Percentiles rank a stretch among this genome's conserved stretches.
Conservation (phyloP, 164 flowering plant genomes). For the Macadamia integrifolia region DNA sequence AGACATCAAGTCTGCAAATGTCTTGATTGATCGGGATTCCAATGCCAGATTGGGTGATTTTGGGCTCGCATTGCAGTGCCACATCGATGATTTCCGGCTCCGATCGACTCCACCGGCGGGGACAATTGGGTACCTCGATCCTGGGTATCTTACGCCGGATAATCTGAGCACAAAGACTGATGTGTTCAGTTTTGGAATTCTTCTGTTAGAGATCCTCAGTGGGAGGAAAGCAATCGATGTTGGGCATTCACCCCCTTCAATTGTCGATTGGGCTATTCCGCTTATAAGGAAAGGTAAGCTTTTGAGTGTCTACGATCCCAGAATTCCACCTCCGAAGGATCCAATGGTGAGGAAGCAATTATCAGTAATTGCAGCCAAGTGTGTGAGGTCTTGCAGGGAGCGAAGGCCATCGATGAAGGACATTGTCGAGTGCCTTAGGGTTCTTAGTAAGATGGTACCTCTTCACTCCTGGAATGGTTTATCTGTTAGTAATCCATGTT, state of each 20-base stretch:
- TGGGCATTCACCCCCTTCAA: constrained; percentile 74
- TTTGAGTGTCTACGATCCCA: constrained; percentile 54
- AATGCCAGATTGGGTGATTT: constrained; percentile 91
- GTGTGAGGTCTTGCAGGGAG: constrained; percentile 83
- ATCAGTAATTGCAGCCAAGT: constrained; percentile 67
- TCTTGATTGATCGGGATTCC: constrained; percentile 64
- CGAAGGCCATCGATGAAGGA: constrained; percentile 79
- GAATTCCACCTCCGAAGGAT: constrained; percentile 65
- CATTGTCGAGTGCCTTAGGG: constrained; percentile 50
- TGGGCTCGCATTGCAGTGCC: constrained; percentile 69
- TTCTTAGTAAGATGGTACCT: constrained; percentile 51
- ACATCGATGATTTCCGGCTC: constrained; percentile 47
- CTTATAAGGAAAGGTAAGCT: constrained; percentile 68
- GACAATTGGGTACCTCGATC: constrained; percentile 90
- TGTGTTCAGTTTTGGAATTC: constrained; percentile 92
- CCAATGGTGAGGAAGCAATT: constrained; percentile 58
- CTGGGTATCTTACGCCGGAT: constrained; percentile 78
- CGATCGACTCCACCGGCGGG: constrained; percentile 92
- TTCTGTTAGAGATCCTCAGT: constrained; percentile 83
- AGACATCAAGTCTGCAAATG: constrained; percentile 85
- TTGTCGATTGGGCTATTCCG: constrained; percentile 96
- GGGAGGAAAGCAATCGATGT: constrained; percentile 91
- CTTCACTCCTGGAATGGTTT: constrained; percentile 67
- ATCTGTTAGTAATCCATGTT: constrained; percentile 51
- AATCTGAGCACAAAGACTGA: constrained; percentile 82